Conservation (phyloP, 1,139 yeast species). For the Taphrina pruni region DNA sequence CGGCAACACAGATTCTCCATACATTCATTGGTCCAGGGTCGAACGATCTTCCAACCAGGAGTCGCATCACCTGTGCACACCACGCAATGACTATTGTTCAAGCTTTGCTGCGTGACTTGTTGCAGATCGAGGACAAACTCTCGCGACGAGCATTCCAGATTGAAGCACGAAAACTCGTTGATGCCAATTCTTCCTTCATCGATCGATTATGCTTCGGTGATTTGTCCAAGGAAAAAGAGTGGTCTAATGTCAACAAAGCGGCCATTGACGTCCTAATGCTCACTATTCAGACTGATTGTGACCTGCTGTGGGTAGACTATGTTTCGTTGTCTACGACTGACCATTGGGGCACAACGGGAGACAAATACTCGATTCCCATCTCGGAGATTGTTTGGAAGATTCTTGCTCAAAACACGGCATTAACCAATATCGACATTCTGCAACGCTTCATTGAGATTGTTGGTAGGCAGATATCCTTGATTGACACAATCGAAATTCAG, state of each 20-base stretch:
- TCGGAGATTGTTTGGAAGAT: slow-evolving; percentile 14
- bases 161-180: slow-evolving; percentile 25
- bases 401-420: slow-evolving; percentile 6
- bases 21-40: neutral
- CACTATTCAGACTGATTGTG: slow-evolving; percentile 27
- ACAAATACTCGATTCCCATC: slow-evolving; percentile 14
- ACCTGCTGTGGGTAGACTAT: slow-evolving; percentile 30
- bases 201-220: slow-evolving; percentile 10
- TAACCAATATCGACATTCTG: slow-evolving; percentile 26
- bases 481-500: slow-evolving; percentile 32
- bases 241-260: neutral
- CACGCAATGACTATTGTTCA: slow-evolving; percentile 15
- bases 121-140: slow-evolving; percentile 14
- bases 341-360: slow-evolving; percentile 42
- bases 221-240: neutral
- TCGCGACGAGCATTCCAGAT: slow-evolving; percentile 21
- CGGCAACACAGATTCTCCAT: slow-evolving; percentile 12
- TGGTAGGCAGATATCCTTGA: slow-evolving; percentile 28
- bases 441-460: slow-evolving; percentile 31
- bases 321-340: slow-evolving; percentile 50
- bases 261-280: slow-evolving; percentile 24
- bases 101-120: slow-evolving; percentile 18
- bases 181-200: slow-evolving; percentile 7
- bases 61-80: slow-evolving; percentile 16
- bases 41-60: slow-evolving; percentile 13